Evolutionary conservation across 2,329 filamentous ascomycete species (phyloP).

Genomic region (Alternaria ventricosa): DNA sequence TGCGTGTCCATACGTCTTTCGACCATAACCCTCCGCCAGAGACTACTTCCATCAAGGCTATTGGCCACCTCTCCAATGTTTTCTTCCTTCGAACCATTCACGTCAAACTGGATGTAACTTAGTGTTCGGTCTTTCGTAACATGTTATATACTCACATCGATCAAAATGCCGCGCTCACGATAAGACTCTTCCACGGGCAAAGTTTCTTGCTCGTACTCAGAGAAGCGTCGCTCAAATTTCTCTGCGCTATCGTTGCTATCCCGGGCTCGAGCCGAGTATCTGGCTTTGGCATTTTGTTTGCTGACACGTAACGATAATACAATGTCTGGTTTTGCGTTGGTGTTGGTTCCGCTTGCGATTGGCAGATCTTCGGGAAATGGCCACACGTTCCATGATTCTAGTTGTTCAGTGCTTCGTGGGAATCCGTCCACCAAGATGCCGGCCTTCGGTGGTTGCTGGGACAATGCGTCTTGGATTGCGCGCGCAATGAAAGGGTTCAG

Average conservation of each 20-base stretch:
- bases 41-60: background rate
- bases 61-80: background rate
- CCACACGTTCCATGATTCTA: conserved; percentile 1
- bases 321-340: conserved; percentile 1
- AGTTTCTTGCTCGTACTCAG: background rate
- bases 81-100: background rate
- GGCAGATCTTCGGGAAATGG: background rate
- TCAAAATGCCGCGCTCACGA: conserved; percentile 1
- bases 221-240: conserved; percentile 3
- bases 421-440: conserved; percentile 3
- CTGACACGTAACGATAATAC: conserved; percentile 1
- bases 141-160: background rate
- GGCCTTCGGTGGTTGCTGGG: background rate
- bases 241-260: conserved; percentile 5
- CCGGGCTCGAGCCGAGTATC: background rate
- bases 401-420: background rate
- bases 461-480: background rate
- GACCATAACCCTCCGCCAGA: conserved; percentile 1
- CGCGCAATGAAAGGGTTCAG: background rate
- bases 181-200: background rate
- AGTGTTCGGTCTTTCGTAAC: background rate
- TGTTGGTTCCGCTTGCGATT: background rate
- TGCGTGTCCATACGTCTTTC: background rate
- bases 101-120: background rate
- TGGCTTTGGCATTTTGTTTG: conserved; percentile 1